These are phyloP conservation scores for Anthracocystis setariae DNA, from an alignment of 1,284 basidiomycete genomes.

Conservation along the genomic window DNA sequence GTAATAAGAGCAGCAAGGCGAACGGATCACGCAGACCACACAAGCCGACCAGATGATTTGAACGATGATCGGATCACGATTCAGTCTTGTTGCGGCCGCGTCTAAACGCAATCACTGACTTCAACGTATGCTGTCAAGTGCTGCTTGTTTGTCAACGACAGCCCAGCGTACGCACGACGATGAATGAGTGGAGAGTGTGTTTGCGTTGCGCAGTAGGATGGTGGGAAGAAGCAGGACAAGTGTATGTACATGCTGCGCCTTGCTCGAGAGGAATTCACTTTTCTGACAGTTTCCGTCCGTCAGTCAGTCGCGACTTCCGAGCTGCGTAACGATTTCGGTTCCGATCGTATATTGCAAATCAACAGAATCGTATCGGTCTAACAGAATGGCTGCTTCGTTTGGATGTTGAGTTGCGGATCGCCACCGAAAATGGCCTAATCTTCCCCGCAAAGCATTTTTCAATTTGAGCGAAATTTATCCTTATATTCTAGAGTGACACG, in stretches of 20 bases:
- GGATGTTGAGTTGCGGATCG: not conserved
- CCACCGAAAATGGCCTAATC: conserved; percentile 2
- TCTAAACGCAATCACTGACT: conserved; percentile 9
- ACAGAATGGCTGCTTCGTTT: no score
- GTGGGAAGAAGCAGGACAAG: not conserved
- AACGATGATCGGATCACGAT: conserved; percentile 13
- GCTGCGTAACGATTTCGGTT: not conserved
- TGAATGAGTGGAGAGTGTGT: not conserved
- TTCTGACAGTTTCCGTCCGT: no score
- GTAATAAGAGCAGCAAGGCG: conserved; percentile 13
- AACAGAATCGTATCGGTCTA: no score
- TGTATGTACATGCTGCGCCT: no score
- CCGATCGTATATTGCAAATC: not conserved
- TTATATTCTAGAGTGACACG: conserved; percentile 6
- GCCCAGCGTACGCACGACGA: no score
- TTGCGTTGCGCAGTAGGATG: conserved; percentile 8
- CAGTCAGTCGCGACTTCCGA: conserved; percentile 17
- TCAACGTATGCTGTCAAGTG: not conserved
- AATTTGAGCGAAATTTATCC: no score
- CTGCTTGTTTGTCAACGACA: no score
- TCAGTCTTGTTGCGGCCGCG: conserved; percentile 1
- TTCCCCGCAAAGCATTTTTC: no score
- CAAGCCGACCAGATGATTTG: conserved; percentile 5
- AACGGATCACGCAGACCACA: conserved; percentile 22
- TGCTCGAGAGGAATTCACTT: not conserved